Conservation (phyloP, 1,139 yeast genomes). For the Zygosaccharomyces sapae region DNA sequence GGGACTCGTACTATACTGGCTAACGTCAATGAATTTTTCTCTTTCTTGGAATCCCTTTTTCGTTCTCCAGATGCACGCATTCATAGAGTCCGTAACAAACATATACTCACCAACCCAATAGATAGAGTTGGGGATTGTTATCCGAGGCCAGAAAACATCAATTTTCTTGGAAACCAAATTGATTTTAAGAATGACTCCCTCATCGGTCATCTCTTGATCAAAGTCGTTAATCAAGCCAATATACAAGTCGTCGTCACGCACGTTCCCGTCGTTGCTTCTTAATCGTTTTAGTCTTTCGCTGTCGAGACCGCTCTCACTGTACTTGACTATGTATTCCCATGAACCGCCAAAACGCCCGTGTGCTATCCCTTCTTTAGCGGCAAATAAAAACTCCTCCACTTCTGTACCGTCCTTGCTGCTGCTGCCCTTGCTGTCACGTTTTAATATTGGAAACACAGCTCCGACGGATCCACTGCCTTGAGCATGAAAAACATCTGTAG, state of each 20-base stretch:
- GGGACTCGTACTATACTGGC: neutral
- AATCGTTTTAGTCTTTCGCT: slow-evolving; percentile 38
- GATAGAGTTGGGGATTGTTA: slow-evolving; percentile 71
- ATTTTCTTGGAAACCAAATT: slow-evolving; percentile 29
- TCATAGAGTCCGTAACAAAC: slow-evolving; percentile 70
- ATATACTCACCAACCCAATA: slow-evolving; percentile 53
- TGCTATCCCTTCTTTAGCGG: slow-evolving; percentile 57
- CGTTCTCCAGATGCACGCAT: slow-evolving; percentile 53
- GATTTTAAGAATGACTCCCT: slow-evolving; percentile 39
- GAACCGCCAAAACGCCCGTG: slow-evolving; percentile 43
- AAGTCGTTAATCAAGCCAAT: slow-evolving; percentile 73
- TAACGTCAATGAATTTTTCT: slow-evolving; percentile 3
- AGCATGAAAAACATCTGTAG: slow-evolving; percentile 19
- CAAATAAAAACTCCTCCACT: slow-evolving; percentile 40
- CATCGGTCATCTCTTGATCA: slow-evolving; percentile 22
- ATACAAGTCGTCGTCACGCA: slow-evolving; percentile 65
- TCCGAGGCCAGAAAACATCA: slow-evolving; percentile 36
- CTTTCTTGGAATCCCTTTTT: slow-evolving; percentile 40
- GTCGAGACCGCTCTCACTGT: slow-evolving; percentile 23
- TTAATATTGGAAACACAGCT: slow-evolving; percentile 54
- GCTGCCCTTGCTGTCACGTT: slow-evolving; percentile 28
- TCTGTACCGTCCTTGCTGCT: slow-evolving; percentile 35
- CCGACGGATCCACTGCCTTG: slow-evolving; percentile 44
- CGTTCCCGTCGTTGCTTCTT: slow-evolving; percentile 70
- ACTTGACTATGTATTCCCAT: slow-evolving; percentile 45